Evolutionary conservation across 176 grass and related monocot species (phyloP).

Genomic region (Tuctoria greenei): DNA sequence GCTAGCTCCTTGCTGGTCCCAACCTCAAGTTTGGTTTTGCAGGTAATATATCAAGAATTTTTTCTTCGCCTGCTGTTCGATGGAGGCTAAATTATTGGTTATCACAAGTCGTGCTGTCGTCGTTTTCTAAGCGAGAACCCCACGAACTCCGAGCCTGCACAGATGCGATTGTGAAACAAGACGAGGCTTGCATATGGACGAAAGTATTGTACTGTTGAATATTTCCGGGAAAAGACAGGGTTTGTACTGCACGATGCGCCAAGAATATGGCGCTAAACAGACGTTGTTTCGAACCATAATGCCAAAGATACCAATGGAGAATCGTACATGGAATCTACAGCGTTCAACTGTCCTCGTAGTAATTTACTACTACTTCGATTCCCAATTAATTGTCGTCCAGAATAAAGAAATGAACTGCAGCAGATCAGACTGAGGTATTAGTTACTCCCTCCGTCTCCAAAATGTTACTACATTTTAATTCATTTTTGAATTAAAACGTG

Average conservation of each 20-base stretch:
- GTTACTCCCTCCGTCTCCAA: too few species aligned
- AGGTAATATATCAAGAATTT: neutral
- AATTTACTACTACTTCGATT: neutral
- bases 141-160: neutral
- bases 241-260: neutral
- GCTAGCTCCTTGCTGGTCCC: neutral
- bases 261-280: neutral
- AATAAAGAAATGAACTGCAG: too few species aligned
- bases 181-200: neutral
- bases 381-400: too few species aligned
- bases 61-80: neutral
- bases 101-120: neutral
- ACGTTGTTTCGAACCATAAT: neutral
- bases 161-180: neutral
- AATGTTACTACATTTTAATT: too few species aligned
- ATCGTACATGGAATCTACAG: neutral
- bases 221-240: neutral
- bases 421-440: neutral
- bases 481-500: too few species aligned
- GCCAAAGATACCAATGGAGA: neutral
- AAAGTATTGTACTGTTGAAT: neutral
- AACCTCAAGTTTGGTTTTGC: neutral
- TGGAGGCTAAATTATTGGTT: neutral
- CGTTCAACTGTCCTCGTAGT: neutral
- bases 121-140: slow-evolving; percentile 7